phyloP scores from a whole-genome alignment of 331 rosid genomes.

The Malus hybrid region DNA sequence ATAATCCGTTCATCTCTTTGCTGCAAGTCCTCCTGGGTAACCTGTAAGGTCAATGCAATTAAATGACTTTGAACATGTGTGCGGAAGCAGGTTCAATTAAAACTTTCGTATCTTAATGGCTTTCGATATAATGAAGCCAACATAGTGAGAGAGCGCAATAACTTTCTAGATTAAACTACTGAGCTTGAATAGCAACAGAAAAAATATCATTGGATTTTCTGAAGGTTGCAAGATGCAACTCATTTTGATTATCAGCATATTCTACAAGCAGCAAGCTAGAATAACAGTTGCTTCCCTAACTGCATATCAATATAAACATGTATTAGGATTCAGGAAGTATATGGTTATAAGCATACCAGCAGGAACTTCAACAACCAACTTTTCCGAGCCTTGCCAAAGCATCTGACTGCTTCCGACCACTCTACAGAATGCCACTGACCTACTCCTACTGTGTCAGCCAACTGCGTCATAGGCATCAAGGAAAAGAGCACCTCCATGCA shows the following conservation, averaged over 20 bases:
- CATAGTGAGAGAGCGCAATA: neutral
- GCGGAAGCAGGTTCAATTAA: neutral
- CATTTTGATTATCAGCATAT: neutral
- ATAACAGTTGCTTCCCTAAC: neutral
- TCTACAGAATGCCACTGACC: conserved; percentile 14
- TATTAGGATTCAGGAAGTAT: neutral
- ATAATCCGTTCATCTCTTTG: conserved; percentile 24
- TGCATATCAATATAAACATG: neutral
- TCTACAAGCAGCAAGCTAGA: neutral
- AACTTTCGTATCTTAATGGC: neutral
- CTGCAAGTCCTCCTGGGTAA: conserved; percentile 46
- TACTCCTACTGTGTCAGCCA: conserved; percentile 13
- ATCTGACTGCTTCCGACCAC: conserved; percentile 71
- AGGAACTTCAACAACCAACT: conserved; percentile 66
- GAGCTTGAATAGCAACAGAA: neutral
- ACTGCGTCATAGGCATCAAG: conserved; percentile 45
- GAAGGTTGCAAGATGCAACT: neutral
- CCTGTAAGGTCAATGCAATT: conserved; percentile 36
- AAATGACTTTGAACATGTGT: neutral
- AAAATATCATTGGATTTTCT: neutral
- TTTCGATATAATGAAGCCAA: neutral
- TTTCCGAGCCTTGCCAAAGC: conserved; percentile 75
- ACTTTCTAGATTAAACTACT: neutral
- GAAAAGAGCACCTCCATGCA: conserved; percentile 79
- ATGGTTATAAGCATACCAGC: conserved; percentile 33